Conservation (phyloP, 768 basidiomycete species). For the Leccinum ochraceum region DNA sequence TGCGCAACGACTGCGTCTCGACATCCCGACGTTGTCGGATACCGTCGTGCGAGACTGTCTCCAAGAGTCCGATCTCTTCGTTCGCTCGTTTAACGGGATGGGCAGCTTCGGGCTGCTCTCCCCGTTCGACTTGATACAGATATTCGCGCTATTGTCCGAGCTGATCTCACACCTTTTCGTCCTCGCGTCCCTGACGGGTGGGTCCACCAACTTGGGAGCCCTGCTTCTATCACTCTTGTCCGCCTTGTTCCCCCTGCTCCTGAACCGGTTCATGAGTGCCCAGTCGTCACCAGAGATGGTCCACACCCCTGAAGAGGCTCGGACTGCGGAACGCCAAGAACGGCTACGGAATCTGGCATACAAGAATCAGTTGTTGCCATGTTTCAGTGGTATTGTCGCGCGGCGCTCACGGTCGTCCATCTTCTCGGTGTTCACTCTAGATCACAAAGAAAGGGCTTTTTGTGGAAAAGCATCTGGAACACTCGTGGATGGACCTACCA, state of each 20-base stretch:
- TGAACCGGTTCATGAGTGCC: constrained; percentile 50
- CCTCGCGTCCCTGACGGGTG: constrained; percentile 61
- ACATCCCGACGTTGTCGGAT: constrained; percentile 77
- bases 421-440: no score
- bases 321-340: constrained; percentile 70
- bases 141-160: constrained; percentile 71
- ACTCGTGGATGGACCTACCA: no score
- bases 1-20: constrained; percentile 72
- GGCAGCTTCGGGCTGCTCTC: constrained; percentile 78
- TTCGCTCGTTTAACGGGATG: constrained; percentile 73
- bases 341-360: constrained; percentile 73
- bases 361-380: no score
- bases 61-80: constrained; percentile 86
- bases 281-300: constrained; percentile 43
- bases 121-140: constrained; percentile 75
- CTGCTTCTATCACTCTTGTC: constrained; percentile 64
- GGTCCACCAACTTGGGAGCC: constrained; percentile 52
- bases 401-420: no score
- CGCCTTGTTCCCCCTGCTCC: constrained; percentile 56
- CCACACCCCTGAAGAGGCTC: constrained; percentile 57
- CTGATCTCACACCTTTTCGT: constrained; percentile 71
- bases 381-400: no score
- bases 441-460: no score
- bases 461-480: no score
- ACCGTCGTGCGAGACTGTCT: constrained; percentile 73